Evolutionary conservation across 1,139 yeast genomes (phyloP).

Genomic region (Zygosaccharomyces sapae): DNA sequence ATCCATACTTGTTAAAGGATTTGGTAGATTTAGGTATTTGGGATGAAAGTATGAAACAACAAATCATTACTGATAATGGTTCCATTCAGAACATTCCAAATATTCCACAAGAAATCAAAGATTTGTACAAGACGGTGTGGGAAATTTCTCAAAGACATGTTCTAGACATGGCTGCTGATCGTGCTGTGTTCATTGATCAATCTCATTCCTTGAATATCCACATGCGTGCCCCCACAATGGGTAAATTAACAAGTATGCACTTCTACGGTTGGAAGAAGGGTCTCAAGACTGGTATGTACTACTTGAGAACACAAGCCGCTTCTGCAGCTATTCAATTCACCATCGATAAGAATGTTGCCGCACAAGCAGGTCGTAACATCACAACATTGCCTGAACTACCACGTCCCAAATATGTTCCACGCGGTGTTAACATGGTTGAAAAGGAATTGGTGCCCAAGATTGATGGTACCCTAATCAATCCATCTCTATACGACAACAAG

Average conservation of each 20-base stretch:
- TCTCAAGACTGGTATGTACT: conserved; percentile 96
- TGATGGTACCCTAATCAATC: conserved; percentile 24
- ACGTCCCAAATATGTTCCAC: conserved; percentile 49
- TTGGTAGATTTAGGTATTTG: conserved; percentile 79
- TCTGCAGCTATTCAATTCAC: conserved; percentile 92
- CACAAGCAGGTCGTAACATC: conserved; percentile 48
- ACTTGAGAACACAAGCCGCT: conserved; percentile 92
- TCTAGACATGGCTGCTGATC: conserved; percentile 93
- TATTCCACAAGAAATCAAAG: conserved; percentile 74
- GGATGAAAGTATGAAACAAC: conserved; percentile 76
- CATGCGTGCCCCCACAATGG: conserved; percentile 83
- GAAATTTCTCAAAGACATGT: conserved; percentile 85
- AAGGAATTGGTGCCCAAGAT: conserved; percentile 34
- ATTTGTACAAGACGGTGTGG: conserved; percentile 91
- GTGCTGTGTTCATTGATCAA: conserved; percentile 91
- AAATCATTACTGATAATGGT: conserved; percentile 75
- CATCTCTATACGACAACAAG: conserved; percentile 17
- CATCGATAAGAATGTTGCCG: conserved; percentile 56
- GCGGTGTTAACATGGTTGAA: conserved; percentile 32
- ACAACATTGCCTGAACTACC: conserved; percentile 55
- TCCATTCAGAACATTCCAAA: conserved; percentile 74
- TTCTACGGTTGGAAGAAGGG: conserved; percentile 98
- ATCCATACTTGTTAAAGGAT: conserved; percentile 76
- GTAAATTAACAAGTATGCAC: conserved; percentile 91
- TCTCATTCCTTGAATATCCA: conserved; percentile 88